Percentiles rank a stretch among this genome's conserved stretches.
Evolutionary conservation across 2,329 filamentous ascomycete genomes (phyloP).

Genomic region (Talaromyces sp.): DNA sequence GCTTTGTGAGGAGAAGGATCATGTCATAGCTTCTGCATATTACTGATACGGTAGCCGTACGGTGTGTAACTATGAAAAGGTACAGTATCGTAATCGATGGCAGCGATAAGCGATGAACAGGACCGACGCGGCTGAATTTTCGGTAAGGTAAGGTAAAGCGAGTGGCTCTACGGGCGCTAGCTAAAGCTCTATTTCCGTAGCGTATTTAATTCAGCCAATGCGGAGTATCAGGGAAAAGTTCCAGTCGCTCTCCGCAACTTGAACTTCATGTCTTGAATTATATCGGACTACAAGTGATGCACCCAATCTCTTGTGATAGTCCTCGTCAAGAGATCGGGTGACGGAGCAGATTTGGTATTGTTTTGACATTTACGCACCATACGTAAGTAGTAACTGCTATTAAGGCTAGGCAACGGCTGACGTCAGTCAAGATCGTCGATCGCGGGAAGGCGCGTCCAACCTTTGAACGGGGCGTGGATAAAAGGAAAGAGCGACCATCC

Average conservation of each 20-base stretch:
- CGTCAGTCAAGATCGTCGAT: conserved; percentile 1
- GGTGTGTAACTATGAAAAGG: neutral
- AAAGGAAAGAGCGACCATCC: neutral
- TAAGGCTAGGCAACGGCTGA: neutral
- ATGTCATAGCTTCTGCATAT: conserved; percentile 16
- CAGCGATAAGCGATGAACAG: conserved; percentile 4
- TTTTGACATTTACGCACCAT: neutral
- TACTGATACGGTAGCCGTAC: neutral
- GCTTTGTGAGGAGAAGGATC: conserved; percentile 11
- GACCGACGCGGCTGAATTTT: neutral
- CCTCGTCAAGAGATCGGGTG: too few relatives aligned
- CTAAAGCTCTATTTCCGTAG: neutral
- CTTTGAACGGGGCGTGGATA: neutral
- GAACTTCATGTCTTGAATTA: neutral
- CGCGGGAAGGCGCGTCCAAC: neutral
- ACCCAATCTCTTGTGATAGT: neutral
- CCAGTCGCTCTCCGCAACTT: neutral
- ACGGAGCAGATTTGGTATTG: neutral
- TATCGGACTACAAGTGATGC: neutral
- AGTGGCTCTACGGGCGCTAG: neutral
- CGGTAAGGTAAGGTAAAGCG: conserved; percentile 3
- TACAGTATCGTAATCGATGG: conserved; percentile 1
- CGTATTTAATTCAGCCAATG: neutral
- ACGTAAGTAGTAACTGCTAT: neutral
- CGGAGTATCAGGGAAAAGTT: neutral